These are phyloP conservation scores for Funneliformis caledonium DNA, from an alignment of 371 early-diverging fungal genomes.

Conservation along the genomic window DNA sequence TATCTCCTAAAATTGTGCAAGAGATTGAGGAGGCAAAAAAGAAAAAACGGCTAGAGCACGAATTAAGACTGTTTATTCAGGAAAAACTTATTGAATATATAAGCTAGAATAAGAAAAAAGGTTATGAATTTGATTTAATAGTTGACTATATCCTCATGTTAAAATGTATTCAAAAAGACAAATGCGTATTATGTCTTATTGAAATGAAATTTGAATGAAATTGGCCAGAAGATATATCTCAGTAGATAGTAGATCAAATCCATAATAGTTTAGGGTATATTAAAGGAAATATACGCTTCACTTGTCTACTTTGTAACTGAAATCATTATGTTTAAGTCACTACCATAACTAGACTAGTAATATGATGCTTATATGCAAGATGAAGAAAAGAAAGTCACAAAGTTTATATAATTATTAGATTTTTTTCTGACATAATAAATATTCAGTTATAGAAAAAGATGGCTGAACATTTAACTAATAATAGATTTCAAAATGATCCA, in stretches of 20 bases:
- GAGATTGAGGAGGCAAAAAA: not conserved
- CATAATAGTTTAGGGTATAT: not conserved
- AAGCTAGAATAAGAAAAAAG: not conserved
- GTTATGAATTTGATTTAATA: not conserved
- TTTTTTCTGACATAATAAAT: too few relatives aligned
- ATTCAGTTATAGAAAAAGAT: too few relatives aligned
- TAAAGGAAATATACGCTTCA: not conserved
- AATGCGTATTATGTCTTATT: not conserved
- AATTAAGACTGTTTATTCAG: not conserved
- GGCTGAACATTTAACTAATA: too few relatives aligned
- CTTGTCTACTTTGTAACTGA: too few relatives aligned
- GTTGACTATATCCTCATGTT: not conserved
- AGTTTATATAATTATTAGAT: too few relatives aligned
- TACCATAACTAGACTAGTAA: too few relatives aligned
- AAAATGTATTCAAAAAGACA: constrained; percentile 8
- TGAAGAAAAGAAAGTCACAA: too few relatives aligned
- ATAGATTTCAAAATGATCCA: too few relatives aligned
- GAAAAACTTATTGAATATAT: not conserved
- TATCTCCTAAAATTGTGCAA: not conserved
- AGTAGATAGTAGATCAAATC: constrained; percentile 13
- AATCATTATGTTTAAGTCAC: too few relatives aligned
- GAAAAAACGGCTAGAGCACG: not conserved
- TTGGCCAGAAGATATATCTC: not conserved
- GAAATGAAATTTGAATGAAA: not conserved
- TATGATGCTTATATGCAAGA: too few relatives aligned